Conservation (phyloP, 2,329 filamentous ascomycete species). For the Penicillium sp. region DNA sequence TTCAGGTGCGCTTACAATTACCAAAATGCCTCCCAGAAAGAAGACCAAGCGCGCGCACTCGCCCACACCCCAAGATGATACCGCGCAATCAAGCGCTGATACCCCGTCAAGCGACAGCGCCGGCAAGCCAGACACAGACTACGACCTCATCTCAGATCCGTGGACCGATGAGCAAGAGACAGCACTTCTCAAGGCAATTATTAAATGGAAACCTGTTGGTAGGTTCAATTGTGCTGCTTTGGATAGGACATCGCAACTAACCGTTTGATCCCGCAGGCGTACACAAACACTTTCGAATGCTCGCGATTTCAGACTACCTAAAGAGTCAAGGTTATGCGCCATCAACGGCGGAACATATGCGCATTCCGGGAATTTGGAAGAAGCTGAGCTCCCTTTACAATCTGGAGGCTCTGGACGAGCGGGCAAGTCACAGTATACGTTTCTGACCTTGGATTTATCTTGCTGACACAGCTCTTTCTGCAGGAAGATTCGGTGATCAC, state of each 20-base stretch:
- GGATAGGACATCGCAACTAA: constrained; percentile 4
- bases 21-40: constrained; percentile 56
- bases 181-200: constrained; percentile 87
- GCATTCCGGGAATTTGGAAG: constrained; percentile 87
- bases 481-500: constrained; percentile 58
- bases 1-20: background rate
- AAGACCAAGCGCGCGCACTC: constrained; percentile 55
- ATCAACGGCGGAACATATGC: constrained; percentile 70
- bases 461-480: constrained; percentile 19
- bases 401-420: constrained; percentile 80
- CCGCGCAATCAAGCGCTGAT: constrained; percentile 26
- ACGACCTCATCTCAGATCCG: constrained; percentile 63
- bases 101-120: constrained; percentile 33
- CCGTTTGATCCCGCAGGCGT: constrained; percentile 56
- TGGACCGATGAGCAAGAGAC: constrained; percentile 98
- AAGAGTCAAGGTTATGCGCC: constrained; percentile 76
- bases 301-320: constrained; percentile 78
- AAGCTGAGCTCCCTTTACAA: constrained; percentile 85
- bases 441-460: constrained; percentile 5
- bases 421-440: constrained; percentile 56
- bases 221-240: constrained; percentile 23
- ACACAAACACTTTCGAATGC: constrained; percentile 92
- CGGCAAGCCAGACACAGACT: constrained; percentile 39
- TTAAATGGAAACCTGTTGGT: constrained; percentile 96
- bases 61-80: constrained; percentile 30